A percentile compares a stretch with the other conserved stretches of the same genome.
Conservation (phyloP, 305 asterid species). For the Petunia hybrid region DNA sequence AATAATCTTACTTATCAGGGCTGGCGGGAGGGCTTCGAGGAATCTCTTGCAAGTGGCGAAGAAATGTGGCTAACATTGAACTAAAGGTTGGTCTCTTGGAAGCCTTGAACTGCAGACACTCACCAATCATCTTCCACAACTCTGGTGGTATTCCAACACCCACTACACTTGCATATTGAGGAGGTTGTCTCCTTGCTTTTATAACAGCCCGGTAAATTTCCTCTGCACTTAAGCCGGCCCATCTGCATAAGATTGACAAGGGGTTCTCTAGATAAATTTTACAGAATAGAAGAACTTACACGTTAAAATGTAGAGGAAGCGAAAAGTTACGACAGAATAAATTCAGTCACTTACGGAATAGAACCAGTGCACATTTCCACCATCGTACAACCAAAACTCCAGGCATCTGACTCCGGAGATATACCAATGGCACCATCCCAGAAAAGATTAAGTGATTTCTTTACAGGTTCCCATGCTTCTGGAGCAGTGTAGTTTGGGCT, state of each 20-base stretch:
- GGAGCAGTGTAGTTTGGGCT: constrained; percentile 98
- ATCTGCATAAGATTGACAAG: constrained; percentile 60
- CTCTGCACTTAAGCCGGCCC: constrained; percentile 93
- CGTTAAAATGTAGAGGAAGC: constrained; percentile 31
- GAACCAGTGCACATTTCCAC: constrained; percentile 99
- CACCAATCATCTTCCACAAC: constrained; percentile 99
- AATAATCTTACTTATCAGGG: constrained; percentile 81
- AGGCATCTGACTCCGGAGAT: constrained; percentile 96
- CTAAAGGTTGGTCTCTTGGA: constrained; percentile 92
- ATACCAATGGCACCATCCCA: constrained; percentile 99
- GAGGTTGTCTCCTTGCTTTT: constrained; percentile 86
- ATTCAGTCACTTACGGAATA: constrained; percentile 79
- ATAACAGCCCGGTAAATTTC: constrained; percentile 94
- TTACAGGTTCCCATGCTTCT: constrained; percentile 98
- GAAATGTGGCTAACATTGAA: constrained; percentile 89
- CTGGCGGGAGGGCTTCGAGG: constrained; percentile 98
- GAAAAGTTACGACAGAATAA: constrained; percentile 30
- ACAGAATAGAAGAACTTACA: constrained; percentile 27
- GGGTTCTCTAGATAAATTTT: constrained; percentile 37
- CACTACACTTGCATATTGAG: constrained; percentile 94
- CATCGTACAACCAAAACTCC: constrained; percentile 99
- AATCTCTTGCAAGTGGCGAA: constrained; percentile 92
- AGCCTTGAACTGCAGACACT: constrained; percentile 92
- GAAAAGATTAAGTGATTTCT: constrained; percentile 87
- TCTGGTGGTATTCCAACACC: constrained; percentile 99